Conservation (phyloP, 2,329 filamentous ascomycete genomes). For the Parasarocladium wereldwijsianum region DNA sequence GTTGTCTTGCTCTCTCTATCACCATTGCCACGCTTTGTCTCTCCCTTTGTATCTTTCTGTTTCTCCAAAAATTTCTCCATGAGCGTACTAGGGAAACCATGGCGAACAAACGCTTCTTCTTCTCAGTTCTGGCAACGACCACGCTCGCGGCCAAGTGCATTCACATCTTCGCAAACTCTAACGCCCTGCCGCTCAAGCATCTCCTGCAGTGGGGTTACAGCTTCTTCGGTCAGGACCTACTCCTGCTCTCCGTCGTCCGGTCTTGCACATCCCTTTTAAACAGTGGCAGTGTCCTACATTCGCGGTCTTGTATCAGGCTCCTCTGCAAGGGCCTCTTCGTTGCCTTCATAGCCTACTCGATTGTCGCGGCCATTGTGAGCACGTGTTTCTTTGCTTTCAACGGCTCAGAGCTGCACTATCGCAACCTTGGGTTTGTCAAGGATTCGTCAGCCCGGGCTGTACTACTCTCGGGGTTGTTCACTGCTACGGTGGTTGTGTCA, state of each 20-base stretch:
- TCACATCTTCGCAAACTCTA: slow-evolving; percentile 17
- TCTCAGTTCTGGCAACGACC: slow-evolving; percentile 15
- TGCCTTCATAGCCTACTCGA: slow-evolving; percentile 10
- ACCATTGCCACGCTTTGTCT: too few relatives aligned
- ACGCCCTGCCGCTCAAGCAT: slow-evolving; percentile 14
- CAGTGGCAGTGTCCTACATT: slow-evolving; percentile 11
- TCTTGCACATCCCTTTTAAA: slow-evolving; percentile 11
- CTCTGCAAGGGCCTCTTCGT: slow-evolving; percentile 8
- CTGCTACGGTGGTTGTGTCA: slow-evolving; percentile 9
- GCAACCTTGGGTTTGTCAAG: slow-evolving; percentile 16
- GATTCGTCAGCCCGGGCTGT: slow-evolving; percentile 16
- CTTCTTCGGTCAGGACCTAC: slow-evolving; percentile 19
- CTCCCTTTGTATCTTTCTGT: too few relatives aligned
- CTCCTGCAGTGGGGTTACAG: slow-evolving; percentile 17
- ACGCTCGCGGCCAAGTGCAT: slow-evolving; percentile 16
- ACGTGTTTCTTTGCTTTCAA: slow-evolving; percentile 13
- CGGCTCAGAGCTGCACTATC: slow-evolving; percentile 20
- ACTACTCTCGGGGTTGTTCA: slow-evolving; percentile 16
- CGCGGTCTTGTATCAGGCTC: slow-evolving; percentile 7
- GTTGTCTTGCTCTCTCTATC: too few relatives aligned
- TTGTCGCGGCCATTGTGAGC: slow-evolving; percentile 9
- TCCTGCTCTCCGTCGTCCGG: slow-evolving; percentile 17
- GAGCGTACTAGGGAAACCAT: too few relatives aligned
- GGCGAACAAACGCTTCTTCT: slow-evolving; percentile 16
- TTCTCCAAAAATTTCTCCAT: too few relatives aligned